Percentiles rank a stretch among this genome's conserved stretches.
Evolutionary conservation across 305 asterid genomes (phyloP).

Genomic region (Plantago coronopus): DNA sequence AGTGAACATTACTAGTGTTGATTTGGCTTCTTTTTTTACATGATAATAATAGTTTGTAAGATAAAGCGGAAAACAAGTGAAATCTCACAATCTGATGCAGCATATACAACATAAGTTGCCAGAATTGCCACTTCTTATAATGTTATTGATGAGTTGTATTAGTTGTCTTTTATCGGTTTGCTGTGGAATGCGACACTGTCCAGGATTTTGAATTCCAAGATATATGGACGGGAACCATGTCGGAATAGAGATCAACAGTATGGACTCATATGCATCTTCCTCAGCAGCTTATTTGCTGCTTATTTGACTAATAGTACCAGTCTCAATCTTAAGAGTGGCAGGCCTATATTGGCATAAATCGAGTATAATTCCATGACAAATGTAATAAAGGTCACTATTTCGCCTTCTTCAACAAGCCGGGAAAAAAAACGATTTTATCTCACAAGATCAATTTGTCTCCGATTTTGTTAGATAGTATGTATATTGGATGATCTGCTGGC

Average conservation of each 20-base stretch:
- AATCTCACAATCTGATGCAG: too few relatives aligned
- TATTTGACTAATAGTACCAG: conserved; percentile 16
- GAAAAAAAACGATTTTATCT: conserved; percentile 39
- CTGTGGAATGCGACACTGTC: conserved; percentile 71
- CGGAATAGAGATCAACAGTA: conserved; percentile 51
- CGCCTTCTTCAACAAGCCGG: conserved; percentile 46
- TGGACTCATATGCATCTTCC: conserved; percentile 39
- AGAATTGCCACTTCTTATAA: too few relatives aligned
- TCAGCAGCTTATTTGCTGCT: conserved; percentile 33
- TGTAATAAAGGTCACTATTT: conserved; percentile 44
- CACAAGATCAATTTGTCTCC: conserved; percentile 37
- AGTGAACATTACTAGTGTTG: too few relatives aligned
- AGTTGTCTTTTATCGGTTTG: too few relatives aligned
- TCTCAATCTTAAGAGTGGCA: conserved; percentile 40
- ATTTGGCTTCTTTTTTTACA: too few relatives aligned
- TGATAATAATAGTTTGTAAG: too few relatives aligned
- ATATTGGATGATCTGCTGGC: conserved; percentile 71
- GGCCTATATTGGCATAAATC: conserved; percentile 50
- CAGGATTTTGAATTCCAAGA: conserved; percentile 54
- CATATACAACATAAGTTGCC: too few relatives aligned
- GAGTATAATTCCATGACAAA: conserved; percentile 48
- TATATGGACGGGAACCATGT: conserved; percentile 59
- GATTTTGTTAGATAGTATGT: conserved; percentile 40
- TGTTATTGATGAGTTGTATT: too few relatives aligned
- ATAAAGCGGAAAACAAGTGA: too few relatives aligned